Percentiles rank a stretch among this genome's conserved stretches.
Conservation (phyloP, 176 grass and related monocot genomes). For the Carex parvula region DNA sequence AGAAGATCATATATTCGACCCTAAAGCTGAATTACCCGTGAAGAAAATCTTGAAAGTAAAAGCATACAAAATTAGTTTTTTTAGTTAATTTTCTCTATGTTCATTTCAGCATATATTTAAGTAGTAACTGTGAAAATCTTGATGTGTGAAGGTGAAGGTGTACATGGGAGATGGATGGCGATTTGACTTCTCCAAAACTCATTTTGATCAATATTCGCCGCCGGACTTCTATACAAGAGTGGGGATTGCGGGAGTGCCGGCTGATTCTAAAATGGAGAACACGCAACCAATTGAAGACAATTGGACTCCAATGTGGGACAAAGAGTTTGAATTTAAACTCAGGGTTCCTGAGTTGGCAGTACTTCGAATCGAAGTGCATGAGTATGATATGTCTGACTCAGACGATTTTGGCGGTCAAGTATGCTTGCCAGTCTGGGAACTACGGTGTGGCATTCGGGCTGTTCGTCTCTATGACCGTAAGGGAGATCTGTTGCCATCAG, state of each 20-base stretch:
- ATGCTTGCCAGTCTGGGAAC: slow-evolving; percentile 73
- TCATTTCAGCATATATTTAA: not conserved
- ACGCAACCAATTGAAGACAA: slow-evolving; percentile 45
- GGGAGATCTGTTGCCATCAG: slow-evolving; percentile 41
- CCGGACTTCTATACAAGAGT: slow-evolving; percentile 86
- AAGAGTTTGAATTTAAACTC: slow-evolving; percentile 50
- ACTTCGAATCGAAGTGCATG: slow-evolving; percentile 75
- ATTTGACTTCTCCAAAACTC: slow-evolving; percentile 51
- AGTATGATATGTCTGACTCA: slow-evolving; percentile 57
- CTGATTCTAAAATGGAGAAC: slow-evolving; percentile 55
- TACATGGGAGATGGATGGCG: slow-evolving; percentile 90
- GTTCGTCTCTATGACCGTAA: slow-evolving; percentile 41
- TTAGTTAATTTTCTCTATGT: not conserved
- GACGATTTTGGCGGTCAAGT: slow-evolving; percentile 77
- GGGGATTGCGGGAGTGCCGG: slow-evolving; percentile 51
- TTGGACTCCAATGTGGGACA: slow-evolving; percentile 80
- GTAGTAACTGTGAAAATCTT: slow-evolving; percentile 6
- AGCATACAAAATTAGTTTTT: not conserved
- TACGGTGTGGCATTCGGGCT: slow-evolving; percentile 48
- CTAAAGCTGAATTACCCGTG: slow-evolving; percentile 28
- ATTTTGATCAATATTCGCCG: slow-evolving; percentile 73
- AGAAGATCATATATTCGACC: slow-evolving; percentile 40
- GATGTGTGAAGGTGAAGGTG: slow-evolving; percentile 59
- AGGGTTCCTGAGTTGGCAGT: slow-evolving; percentile 64
- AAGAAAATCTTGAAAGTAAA: slow-evolving; percentile 64